These are phyloP conservation scores for Volvox reticuliferus DNA, from an alignment of 139 green algal species.

Conservation along the genomic window DNA sequence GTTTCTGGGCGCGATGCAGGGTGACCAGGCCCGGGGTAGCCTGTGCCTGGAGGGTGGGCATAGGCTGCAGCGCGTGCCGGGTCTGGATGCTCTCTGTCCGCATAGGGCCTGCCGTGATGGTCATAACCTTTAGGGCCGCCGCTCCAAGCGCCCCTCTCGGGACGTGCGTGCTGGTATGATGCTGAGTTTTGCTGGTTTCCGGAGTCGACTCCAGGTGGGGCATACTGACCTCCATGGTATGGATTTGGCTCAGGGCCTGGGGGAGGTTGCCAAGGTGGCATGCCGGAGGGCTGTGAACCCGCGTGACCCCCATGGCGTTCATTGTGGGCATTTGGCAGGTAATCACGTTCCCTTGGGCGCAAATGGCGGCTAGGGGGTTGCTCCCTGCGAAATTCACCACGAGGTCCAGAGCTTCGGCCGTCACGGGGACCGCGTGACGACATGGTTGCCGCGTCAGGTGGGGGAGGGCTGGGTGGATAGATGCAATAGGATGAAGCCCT, in stretches of 20 bases:
- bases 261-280: neutral
- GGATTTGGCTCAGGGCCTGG: neutral
- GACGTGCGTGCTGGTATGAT: neutral
- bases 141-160: neutral
- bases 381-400: conserved; percentile 1
- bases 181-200: neutral
- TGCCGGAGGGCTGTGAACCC: neutral
- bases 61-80: neutral
- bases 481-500: too few species aligned
- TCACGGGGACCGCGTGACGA: neutral
- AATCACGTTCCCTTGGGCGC: neutral
- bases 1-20: neutral
- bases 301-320: neutral
- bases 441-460: neutral
- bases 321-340: neutral
- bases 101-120: neutral
- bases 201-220: neutral
- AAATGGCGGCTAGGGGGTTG: neutral
- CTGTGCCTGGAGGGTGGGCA: neutral
- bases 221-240: neutral
- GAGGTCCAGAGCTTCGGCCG: neutral
- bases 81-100: neutral
- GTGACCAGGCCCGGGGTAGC: neutral
- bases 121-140: neutral
- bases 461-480: too few species aligned